phyloP scores from a whole-genome alignment of 2,329 filamentous ascomycete species.

The Aspergillus piperis region DNA sequence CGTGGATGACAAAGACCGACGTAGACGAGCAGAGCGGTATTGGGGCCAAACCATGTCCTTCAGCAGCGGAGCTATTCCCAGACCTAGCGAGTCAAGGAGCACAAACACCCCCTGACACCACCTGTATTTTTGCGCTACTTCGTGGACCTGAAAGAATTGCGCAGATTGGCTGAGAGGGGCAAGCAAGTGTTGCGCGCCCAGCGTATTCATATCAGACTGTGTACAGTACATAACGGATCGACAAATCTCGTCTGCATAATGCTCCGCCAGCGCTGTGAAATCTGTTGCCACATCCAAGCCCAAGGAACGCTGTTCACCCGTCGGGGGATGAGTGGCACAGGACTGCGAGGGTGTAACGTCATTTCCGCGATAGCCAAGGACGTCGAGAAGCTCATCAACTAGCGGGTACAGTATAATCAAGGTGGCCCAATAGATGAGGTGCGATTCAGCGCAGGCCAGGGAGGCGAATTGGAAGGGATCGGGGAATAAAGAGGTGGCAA shows the following conservation, averaged over 20 bases:
- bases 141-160: constrained; percentile 21
- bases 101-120: constrained; percentile 25
- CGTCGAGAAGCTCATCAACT: constrained; percentile 20
- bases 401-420: constrained; percentile 23
- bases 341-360: constrained; percentile 4
- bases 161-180: constrained; percentile 23
- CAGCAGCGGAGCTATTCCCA: constrained; percentile 21
- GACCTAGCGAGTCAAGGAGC: constrained; percentile 15
- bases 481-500: constrained; percentile 16
- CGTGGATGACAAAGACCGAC: not conserved
- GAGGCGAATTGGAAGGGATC: constrained; percentile 16
- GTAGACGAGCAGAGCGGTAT: constrained; percentile 16
- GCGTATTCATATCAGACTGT: constrained; percentile 24
- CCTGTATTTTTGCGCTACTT: constrained; percentile 14
- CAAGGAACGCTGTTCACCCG: not conserved
- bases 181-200: constrained; percentile 21
- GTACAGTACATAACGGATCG: constrained; percentile 21
- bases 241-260: constrained; percentile 23
- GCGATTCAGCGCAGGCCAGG: constrained; percentile 21
- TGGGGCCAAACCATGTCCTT: constrained; percentile 26
- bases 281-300: constrained; percentile 3
- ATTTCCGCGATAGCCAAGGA: constrained; percentile 7
- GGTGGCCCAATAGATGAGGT: constrained; percentile 21
- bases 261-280: constrained; percentile 19
- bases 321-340: not conserved